phyloP scores from a whole-genome alignment of 495 filamentous ascomycete genomes.

The Thozetella sp. region DNA sequence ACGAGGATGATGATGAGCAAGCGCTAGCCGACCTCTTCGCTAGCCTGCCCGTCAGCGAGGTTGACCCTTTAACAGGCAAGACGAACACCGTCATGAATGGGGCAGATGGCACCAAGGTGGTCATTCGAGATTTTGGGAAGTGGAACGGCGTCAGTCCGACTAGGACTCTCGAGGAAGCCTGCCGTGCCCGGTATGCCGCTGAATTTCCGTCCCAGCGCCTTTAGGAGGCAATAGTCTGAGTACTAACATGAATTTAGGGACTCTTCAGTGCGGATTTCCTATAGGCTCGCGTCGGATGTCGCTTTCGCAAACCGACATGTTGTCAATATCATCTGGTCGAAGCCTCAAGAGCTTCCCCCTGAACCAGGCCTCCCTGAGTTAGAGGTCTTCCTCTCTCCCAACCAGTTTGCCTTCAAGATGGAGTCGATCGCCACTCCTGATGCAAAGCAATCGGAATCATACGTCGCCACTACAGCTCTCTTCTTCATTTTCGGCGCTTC shows the following conservation, averaged over 20 bases:
- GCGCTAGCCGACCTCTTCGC: slow-evolving; percentile 63
- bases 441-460: slow-evolving; percentile 80
- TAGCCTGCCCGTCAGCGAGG: slow-evolving; percentile 67
- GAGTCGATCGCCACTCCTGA: slow-evolving; percentile 72
- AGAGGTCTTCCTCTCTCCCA: slow-evolving; percentile 41
- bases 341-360: slow-evolving; percentile 62
- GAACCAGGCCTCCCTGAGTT: slow-evolving; percentile 36
- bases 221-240: no score
- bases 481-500: slow-evolving; percentile 78
- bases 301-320: slow-evolving; percentile 74
- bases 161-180: slow-evolving; percentile 81
- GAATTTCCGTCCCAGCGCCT: neutral
- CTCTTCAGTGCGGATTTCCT: slow-evolving; percentile 62
- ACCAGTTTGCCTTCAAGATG: slow-evolving; percentile 67
- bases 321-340: slow-evolving; percentile 79
- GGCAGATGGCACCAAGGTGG: slow-evolving; percentile 52
- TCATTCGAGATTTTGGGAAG: slow-evolving; percentile 82
- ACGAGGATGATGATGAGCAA: slow-evolving; percentile 54
- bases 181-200: slow-evolving; percentile 69
- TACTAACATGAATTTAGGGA: slow-evolving; percentile 53
- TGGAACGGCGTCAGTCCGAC: slow-evolving; percentile 70
- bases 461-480: slow-evolving; percentile 77
- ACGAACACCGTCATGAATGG: slow-evolving; percentile 51
- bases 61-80: slow-evolving; percentile 52
- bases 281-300: slow-evolving; percentile 67